Percentiles rank a stretch among this genome's conserved stretches.
Conservation (phyloP, 1,284 basidiomycete species). For the Apiotrichum veenhuisii region DNA sequence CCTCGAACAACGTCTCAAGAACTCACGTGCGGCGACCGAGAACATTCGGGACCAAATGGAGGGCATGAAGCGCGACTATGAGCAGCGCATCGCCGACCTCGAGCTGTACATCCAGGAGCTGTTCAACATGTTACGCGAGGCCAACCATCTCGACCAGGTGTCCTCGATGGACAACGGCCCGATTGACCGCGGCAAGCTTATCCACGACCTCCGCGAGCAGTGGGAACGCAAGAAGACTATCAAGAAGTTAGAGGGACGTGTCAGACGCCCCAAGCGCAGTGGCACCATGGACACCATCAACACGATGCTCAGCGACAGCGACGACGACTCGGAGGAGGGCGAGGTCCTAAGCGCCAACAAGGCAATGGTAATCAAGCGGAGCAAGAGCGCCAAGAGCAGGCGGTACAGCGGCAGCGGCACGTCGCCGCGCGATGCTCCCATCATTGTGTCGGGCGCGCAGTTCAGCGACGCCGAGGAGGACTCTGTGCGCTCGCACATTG, state of each 20-base stretch:
- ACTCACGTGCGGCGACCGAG: conserved; percentile 73
- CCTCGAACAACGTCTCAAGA: conserved; percentile 72
- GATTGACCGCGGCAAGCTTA: conserved; percentile 75
- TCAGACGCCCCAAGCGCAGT: conserved; percentile 30
- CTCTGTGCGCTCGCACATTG: conserved; percentile 76
- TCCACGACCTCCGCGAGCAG: conserved; percentile 68
- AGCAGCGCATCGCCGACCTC: conserved; percentile 80
- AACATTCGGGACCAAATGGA: conserved; percentile 73
- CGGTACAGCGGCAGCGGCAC: conserved; percentile 12
- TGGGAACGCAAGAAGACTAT: conserved; percentile 82
- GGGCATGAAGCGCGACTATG: conserved; percentile 74
- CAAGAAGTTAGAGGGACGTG: conserved; percentile 69
- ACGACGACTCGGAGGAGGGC: conserved; percentile 45
- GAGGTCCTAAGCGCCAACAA: conserved; percentile 47
- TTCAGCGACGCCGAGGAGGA: conserved; percentile 89
- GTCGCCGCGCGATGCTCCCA: conserved; percentile 1
- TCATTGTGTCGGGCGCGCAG: conserved; percentile 60
- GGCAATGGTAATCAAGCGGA: conserved; percentile 12
- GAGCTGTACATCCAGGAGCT: conserved; percentile 90
- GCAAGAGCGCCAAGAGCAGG: neutral
- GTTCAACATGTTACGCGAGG: conserved; percentile 85
- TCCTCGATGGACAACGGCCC: conserved; percentile 54
- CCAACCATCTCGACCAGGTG: conserved; percentile 69
- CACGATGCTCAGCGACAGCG: conserved; percentile 27
- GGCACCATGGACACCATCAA: conserved; percentile 42